Conservation (phyloP, 2,329 filamentous ascomycete genomes). For the Lithohypha guttulata region DNA sequence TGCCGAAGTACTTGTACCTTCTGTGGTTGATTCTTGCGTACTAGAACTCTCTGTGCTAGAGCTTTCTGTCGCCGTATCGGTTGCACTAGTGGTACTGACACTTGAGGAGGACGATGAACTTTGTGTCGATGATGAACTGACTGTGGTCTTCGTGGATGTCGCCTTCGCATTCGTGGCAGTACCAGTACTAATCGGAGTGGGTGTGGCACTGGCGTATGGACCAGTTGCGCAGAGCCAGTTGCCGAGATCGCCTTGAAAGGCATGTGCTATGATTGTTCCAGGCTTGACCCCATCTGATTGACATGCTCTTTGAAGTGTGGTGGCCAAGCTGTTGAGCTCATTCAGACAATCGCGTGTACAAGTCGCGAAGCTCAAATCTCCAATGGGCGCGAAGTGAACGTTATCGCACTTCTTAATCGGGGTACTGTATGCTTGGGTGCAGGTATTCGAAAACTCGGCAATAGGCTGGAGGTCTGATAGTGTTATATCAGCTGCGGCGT, state of each 20-base stretch:
- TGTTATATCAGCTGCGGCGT: background rate
- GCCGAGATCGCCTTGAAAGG: conserved; percentile 8
- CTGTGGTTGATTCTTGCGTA: background rate
- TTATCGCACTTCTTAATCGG: conserved; percentile 4
- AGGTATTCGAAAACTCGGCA: conserved; percentile 2
- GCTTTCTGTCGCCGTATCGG: background rate
- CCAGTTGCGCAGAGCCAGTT: conserved; percentile 7
- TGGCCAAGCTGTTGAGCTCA: background rate
- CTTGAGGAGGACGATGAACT: background rate
- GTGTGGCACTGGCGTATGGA: background rate
- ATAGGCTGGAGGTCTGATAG: conserved; percentile 8
- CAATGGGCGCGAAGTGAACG: conserved; percentile 3
- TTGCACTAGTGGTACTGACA: background rate
- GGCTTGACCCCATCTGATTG: conserved; percentile 4
- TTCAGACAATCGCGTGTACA: conserved; percentile 4
- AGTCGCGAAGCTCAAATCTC: background rate
- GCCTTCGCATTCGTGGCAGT: conserved; percentile 7
- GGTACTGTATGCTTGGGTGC: conserved; percentile 5
- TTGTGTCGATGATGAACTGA: background rate
- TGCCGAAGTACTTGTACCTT: background rate
- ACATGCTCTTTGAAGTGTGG: conserved; percentile 4
- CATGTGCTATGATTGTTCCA: conserved; percentile 8
- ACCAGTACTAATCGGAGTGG: conserved; percentile 3
- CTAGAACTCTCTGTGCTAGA: background rate
- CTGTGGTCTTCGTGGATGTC: background rate